Conservation (phyloP, 768 basidiomycete genomes). For the Rhizopogon roseolus region DNA sequence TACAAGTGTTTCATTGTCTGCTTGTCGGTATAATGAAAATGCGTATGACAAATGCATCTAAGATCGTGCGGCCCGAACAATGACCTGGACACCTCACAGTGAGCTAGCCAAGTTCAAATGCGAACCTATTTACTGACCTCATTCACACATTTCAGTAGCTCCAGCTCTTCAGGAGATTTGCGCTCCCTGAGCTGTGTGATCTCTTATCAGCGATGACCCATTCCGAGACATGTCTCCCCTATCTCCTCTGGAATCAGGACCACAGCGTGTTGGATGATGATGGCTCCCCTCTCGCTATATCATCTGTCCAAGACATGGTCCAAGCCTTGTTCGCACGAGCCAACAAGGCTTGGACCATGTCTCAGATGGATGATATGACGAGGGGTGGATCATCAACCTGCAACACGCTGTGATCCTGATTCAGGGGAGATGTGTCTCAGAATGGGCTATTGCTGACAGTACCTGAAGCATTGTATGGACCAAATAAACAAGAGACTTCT, state of each 20-base stretch:
- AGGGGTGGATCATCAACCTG: too few species aligned
- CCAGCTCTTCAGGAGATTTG: constrained; percentile 68
- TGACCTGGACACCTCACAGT: constrained; percentile 44
- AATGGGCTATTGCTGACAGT: background rate
- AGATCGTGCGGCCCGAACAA: constrained; percentile 58
- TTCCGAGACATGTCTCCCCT: too few species aligned
- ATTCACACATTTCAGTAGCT: constrained; percentile 71
- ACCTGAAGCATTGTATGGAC: constrained; percentile 11
- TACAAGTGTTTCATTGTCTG: constrained; percentile 18
- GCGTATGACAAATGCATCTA: constrained; percentile 34
- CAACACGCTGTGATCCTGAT: constrained; percentile 8
- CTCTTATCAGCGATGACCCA: too few species aligned
- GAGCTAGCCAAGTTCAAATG: background rate
- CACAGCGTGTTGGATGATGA: too few species aligned
- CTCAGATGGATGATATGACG: too few species aligned
- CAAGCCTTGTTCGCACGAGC: too few species aligned
- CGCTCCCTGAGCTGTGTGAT: constrained; percentile 66
- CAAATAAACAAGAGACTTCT: constrained; percentile 10
- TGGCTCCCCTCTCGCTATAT: too few species aligned
- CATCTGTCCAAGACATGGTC: too few species aligned
- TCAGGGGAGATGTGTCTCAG: too few species aligned
- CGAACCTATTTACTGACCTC: constrained; percentile 43
- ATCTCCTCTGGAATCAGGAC: too few species aligned
- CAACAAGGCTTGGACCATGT: too few species aligned
- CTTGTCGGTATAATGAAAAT: constrained; percentile 20